Percentiles rank a stretch among this genome's conserved stretches.
These are phyloP conservation scores for Kwoniella pini DNA, from an alignment of 768 basidiomycete genomes.

Conservation along the genomic window DNA sequence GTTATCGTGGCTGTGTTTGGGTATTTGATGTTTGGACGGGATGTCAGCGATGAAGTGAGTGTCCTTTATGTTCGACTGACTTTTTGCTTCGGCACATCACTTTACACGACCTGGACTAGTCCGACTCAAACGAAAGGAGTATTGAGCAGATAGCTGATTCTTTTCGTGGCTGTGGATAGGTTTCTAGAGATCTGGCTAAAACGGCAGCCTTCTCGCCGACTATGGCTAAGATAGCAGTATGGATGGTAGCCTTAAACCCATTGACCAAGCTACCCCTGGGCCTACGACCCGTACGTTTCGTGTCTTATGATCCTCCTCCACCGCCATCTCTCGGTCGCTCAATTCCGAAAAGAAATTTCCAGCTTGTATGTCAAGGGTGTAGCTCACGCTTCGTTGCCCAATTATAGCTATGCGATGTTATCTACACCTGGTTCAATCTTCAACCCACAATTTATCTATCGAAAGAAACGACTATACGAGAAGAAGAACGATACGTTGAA, in stretches of 20 bases:
- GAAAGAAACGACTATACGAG: slow-evolving; percentile 7
- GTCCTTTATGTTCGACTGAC: background rate
- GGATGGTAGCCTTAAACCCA: slow-evolving; percentile 50
- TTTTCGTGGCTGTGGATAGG: slow-evolving; percentile 26
- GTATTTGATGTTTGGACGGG: slow-evolving; percentile 52
- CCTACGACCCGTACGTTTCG: slow-evolving; percentile 42
- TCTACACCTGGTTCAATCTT: slow-evolving; percentile 36
- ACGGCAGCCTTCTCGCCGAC: slow-evolving; percentile 47
- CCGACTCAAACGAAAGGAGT: too few species aligned
- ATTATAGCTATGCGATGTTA: slow-evolving; percentile 36
- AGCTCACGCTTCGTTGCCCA: background rate
- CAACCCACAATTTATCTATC: slow-evolving; percentile 45
- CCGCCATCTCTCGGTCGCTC: too few species aligned
- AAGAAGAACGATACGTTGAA: slow-evolving; percentile 7
- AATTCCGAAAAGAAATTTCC: too few species aligned
- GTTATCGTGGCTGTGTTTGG: slow-evolving; percentile 41
- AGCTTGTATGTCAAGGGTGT: too few species aligned
- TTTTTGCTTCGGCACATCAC: too few species aligned
- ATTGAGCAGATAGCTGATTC: too few species aligned
- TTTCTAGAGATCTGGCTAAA: slow-evolving; percentile 49
- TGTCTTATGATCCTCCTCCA: too few species aligned
- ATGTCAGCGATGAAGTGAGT: slow-evolving; percentile 51
- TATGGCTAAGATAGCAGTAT: slow-evolving; percentile 45
- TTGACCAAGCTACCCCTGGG: slow-evolving; percentile 50
- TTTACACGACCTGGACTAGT: background rate